Base-by-base conservation (phyloP, 1,139 yeast genomes). In the Magnusiomyces tetraspermus region DNA sequence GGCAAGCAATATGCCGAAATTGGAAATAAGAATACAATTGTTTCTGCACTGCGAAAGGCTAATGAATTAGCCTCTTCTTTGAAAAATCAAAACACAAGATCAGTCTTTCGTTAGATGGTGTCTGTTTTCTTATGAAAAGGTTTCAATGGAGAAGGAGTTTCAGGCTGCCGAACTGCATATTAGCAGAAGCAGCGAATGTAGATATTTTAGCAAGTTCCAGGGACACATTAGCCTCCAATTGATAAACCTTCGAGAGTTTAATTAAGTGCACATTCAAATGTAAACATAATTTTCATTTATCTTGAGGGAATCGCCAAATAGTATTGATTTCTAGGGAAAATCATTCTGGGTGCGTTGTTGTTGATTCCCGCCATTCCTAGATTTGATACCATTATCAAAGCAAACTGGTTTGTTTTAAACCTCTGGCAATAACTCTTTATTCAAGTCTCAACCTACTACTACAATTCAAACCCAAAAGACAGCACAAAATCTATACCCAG, bases 181-280 rank as follows among this genome's bases (percentile, higher is more conserved):
- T 63, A 98, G 92, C 63, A 85, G 88, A 64, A 98, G 98, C 51
- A 98, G 98, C 55, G 99, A 92, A 68, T 92, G 99, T 98, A 98
- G 94, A 71, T 86, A 98, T 69, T 82, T 96, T 65, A 92, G 94
- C 72, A 76, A 96, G 61, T 88, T 80, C 74, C 92, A 94, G 72
- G 88, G 97, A 6, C 94, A 92, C 71, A 72, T 79, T 58, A 98
- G 98, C 23, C 77, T 92, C 52, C 87, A 87, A 67, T 74, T 80
- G 50, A 72, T 92, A 76, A 85, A 96, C 17, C 83, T 92, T 28
- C 80, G 99, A 63, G 82, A 88, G 63, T 94, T 94, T 64, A 73
- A 73, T 33, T 95, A 87, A 61, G 96, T 90, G 97, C 19, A 94
- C 99, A 0, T 92, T 92, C 70, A 90, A 98, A 0, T 87, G 96